Conservation (phyloP, 2,329 filamentous ascomycete genomes). For the Cucurbitaria berberidis region DNA sequence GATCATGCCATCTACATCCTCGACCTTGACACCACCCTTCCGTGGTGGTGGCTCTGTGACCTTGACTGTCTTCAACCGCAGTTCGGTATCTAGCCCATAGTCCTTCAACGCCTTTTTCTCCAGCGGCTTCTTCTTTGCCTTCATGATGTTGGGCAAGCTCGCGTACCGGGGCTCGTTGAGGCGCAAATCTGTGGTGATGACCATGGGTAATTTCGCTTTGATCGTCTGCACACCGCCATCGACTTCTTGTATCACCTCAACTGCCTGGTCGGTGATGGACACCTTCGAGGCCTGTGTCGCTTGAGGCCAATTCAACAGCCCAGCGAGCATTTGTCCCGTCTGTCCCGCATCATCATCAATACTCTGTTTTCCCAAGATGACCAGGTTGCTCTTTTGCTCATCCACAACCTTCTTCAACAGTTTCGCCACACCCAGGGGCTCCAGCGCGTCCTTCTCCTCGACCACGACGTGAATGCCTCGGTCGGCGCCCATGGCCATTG, state of each 20-base stretch:
- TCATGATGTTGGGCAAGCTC: constrained; percentile 98
- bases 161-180: constrained; percentile 96
- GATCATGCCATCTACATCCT: constrained; percentile 95
- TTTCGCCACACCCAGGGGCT: constrained; percentile 92
- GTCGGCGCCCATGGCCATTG: constrained; percentile 99
- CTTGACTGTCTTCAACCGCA: constrained; percentile 86
- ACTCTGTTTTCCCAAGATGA: constrained; percentile 95
- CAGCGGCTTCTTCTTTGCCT: constrained; percentile 99
- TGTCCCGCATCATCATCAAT: constrained; percentile 96
- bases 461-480: constrained; percentile 77
- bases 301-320: constrained; percentile 89
- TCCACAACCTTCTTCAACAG: constrained; percentile 79
- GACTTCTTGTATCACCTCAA: constrained; percentile 87
- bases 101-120: constrained; percentile 90
- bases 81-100: constrained; percentile 71
- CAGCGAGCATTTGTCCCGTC: constrained; percentile 98
- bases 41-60: constrained; percentile 85
- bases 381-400: constrained; percentile 85
- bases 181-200: constrained; percentile 93
- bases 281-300: constrained; percentile 92
- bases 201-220: constrained; percentile 81
- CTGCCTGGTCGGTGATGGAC: constrained; percentile 71
- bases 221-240: constrained; percentile 95
- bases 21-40: constrained; percentile 95
- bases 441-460: constrained; percentile 72